Conservation (phyloP, 1,284 basidiomycete species). For the Malassezia equina region DNA sequence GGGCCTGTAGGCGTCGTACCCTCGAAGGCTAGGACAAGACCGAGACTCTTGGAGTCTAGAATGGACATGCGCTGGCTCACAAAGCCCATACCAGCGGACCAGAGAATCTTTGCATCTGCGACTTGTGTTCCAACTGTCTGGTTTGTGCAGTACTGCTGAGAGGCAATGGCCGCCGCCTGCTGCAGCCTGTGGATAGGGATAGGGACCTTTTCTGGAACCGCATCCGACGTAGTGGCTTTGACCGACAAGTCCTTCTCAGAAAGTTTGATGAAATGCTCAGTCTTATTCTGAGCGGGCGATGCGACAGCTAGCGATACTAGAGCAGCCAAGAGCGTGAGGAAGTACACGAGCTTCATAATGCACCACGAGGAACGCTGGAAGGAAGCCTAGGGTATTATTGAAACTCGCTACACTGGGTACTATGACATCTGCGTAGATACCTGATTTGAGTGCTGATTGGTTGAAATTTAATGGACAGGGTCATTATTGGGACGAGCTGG, state of each 20-base stretch:
- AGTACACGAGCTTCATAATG: not conserved
- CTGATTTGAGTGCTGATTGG: too few species aligned
- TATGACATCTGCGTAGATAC: too few species aligned
- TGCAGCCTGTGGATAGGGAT: not conserved
- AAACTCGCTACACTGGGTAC: too few species aligned
- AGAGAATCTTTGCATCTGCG: slow-evolving; percentile 25
- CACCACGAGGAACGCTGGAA: too few species aligned
- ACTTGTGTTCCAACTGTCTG: not conserved
- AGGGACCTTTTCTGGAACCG: not conserved
- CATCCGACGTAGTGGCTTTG: not conserved
- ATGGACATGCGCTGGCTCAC: slow-evolving; percentile 21
- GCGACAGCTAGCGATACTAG: not conserved
- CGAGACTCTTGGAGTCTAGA: slow-evolving; percentile 22
- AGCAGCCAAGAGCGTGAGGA: not conserved
- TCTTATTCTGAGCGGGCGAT: not conserved
- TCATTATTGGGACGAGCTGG: not conserved
- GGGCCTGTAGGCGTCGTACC: slow-evolving; percentile 26
- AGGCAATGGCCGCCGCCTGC: not conserved
- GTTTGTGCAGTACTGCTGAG: not conserved
- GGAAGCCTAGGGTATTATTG: too few species aligned
- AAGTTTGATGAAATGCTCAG: not conserved
- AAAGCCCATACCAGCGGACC: slow-evolving; percentile 22
- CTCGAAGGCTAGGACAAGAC: slow-evolving; percentile 29
- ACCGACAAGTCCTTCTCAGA: not conserved
- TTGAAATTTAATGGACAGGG: not conserved